A percentile compares a stretch with the other conserved stretches of the same genome.
These are phyloP conservation scores for Thinopyrum elongatum DNA, from an alignment of 176 grass and related monocot species.

Conservation along the genomic window DNA sequence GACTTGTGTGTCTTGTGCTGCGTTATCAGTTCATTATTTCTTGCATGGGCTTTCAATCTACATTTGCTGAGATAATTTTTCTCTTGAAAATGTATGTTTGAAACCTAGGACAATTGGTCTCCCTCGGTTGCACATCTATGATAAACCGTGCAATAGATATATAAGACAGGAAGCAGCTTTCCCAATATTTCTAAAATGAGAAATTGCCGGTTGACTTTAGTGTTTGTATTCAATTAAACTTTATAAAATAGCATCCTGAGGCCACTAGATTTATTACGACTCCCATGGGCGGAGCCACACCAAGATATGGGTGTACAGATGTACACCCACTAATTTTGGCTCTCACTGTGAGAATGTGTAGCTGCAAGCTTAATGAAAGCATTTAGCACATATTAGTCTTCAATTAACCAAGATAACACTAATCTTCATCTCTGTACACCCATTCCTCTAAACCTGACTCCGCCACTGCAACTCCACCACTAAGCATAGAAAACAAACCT, in stretches of 20 bases:
- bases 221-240: constrained; percentile 1
- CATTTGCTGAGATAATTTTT: neutral
- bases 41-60: constrained; percentile 1
- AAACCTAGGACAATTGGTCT: neutral
- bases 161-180: constrained; percentile 8
- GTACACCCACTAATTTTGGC: no score
- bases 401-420: no score
- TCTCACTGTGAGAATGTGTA: no score
- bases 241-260: neutral
- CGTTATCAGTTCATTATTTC: constrained; percentile 5
- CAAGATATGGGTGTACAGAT: no score
- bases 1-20: neutral
- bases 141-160: constrained; percentile 15
- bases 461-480: neutral
- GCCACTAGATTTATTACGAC: constrained; percentile 22
- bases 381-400: no score
- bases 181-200: neutral
- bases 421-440: no score
- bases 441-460: no score
- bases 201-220: neutral
- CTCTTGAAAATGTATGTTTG: neutral
- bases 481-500: constrained; percentile 58
- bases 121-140: neutral
- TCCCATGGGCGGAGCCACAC: no score
- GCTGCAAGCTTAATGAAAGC: no score